A percentile compares a stretch with the other conserved stretches of the same genome.
These are phyloP conservation scores for Omphalotus olearius DNA, from an alignment of 1,284 basidiomycete species.

Conservation along the genomic window DNA sequence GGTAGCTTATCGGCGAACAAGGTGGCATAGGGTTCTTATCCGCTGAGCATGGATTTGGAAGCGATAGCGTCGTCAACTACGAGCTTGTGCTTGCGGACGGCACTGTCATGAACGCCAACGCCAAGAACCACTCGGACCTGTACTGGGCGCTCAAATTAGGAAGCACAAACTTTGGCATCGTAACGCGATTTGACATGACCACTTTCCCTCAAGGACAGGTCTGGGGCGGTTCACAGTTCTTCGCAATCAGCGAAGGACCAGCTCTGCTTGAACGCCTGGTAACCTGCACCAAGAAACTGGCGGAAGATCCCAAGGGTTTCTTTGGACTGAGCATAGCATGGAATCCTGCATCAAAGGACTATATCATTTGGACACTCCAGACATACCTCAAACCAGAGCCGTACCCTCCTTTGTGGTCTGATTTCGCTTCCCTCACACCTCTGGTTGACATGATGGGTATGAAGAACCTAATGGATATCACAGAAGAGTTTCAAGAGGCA, in stretches of 20 bases:
- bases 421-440: slow-evolving; percentile 12
- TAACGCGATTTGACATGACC: slow-evolving; percentile 21
- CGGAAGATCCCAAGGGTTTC: slow-evolving; percentile 17
- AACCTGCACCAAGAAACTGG: slow-evolving; percentile 16
- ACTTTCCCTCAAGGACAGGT: slow-evolving; percentile 18
- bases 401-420: slow-evolving; percentile 19
- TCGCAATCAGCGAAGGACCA: slow-evolving; percentile 13
- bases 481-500: slow-evolving; percentile 18
- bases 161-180: slow-evolving; percentile 22
- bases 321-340: slow-evolving; percentile 17
- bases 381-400: slow-evolving; percentile 17
- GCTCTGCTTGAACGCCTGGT: slow-evolving; percentile 17
- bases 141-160: slow-evolving; percentile 21
- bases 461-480: slow-evolving; percentile 17
- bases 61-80: slow-evolving; percentile 20
- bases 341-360: slow-evolving; percentile 15
- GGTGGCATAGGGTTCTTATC: slow-evolving; percentile 22
- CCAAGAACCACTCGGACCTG: slow-evolving; percentile 14
- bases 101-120: slow-evolving; percentile 18
- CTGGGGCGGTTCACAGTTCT: slow-evolving; percentile 20
- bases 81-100: slow-evolving; percentile 22
- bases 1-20: neutral
- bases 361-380: slow-evolving; percentile 20
- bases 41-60: slow-evolving; percentile 19
- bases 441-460: slow-evolving; percentile 19